Evolutionary conservation across 1,284 basidiomycete species (phyloP), one percentile per base, ranked within the genome.

Genomic region (Malassezia restricta): DNA sequence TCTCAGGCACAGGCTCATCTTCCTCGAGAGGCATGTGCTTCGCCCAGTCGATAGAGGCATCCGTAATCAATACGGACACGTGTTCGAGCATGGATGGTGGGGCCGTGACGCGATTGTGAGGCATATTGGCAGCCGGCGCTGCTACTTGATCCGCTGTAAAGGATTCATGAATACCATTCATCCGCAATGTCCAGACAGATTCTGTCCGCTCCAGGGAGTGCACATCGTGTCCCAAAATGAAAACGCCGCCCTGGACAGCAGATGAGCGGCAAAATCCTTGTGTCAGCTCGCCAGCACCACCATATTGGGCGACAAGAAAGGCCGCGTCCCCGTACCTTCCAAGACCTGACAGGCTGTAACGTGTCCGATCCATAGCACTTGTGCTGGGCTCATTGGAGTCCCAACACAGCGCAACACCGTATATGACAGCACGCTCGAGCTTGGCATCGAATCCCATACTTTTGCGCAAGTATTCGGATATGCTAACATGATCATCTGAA

Each of bases 281-380:
- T 0, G 64, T 66, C 5, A 71, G 54, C 54, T 71, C 69, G 17
- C 67, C 67, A 1, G 66, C 67, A 3, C 90, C 88, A 29, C 92
- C 92, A 70, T 95, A 96, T 64, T 95, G 90, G 0, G 87, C 88
- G 5, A 96, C 79, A 12, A 98, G 80, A 75, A 91, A 96, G 0
- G 92, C 83, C 0, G 87, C 88, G 8, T 85, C 76, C 6, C 92
- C 92, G 67, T 94, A 96, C 30, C 86, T 79, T 1, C 92, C 91
- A 11, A 83, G 76, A 1, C 88, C 87, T 38, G 78, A 80, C 20
- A 96, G 78, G 68, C 87, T 89, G 5, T 43, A 39, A 11, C 51
- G 51, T 6, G 61, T 61, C 7, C 66, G 53, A 20, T 54, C 39
- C 51, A 69, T 52, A 0, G 62, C 63, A 5, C 40, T 42, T 12